Base-by-base conservation (phyloP, 768 basidiomycete species). In the Boletus patriciae region DNA sequence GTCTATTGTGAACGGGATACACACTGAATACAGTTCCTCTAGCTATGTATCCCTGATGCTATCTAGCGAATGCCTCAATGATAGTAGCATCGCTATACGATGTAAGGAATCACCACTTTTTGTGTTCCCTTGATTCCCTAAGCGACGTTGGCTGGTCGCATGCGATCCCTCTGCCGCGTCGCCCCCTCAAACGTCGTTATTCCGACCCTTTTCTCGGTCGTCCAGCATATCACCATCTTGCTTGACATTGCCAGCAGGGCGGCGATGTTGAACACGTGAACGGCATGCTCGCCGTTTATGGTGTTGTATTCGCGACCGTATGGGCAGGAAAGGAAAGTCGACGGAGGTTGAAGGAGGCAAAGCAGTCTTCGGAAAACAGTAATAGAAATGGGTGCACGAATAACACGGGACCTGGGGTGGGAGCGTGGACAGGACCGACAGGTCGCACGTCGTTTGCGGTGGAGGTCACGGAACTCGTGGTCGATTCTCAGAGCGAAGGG, bases 281-380 rank as follows among this genome's bases (percentile, higher is more conserved):
- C 40, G 18, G 15, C 8, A 61, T 51, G 57, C 4, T 54, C 12
- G 37, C 52, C 4, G 34, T 46, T 8, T 54, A 31, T 27, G 58
- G 57, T 7, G 48, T 60, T 23, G 52, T 43, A 1, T 50, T 59
- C 19, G 59, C 57, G 12, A 61, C 40, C 11, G 41, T 47, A 21
- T 61, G 58, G 59, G 52, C 40, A 29, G 52, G 54, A 6, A 50
- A 42, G 40, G 50, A 54, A 6, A 21, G 16, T 31, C 21, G 45
- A 38, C 45, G 45, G 45, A 40, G 31, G 12, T 33, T 38, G 52
- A 37, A 48, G 36, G 52, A n/a, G 48, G 25, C 23, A 23, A 49
- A n/a, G 29, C 46, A 12, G 16, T 23, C 4, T 36, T 33, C 29
- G 34, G 25, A 48, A 19, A 37, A 52, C 33, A 25, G 34, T 13